These are phyloP conservation scores for Oidiodendron maius DNA, from an alignment of 495 filamentous ascomycete species.

Conservation along the genomic window DNA sequence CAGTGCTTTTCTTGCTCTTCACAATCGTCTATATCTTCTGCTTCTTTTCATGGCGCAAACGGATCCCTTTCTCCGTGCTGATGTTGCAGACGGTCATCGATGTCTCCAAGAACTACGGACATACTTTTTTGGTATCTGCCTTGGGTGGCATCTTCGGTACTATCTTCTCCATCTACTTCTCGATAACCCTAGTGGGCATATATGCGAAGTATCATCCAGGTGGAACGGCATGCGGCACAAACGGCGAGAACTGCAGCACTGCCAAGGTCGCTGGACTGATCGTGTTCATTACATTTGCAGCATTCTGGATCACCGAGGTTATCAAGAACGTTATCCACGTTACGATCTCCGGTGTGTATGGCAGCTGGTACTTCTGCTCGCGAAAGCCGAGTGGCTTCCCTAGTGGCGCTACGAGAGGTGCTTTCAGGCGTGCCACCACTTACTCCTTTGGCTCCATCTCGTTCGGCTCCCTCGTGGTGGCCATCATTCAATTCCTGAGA, in stretches of 20 bases:
- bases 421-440: conserved; percentile 69
- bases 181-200: conserved; percentile 54
- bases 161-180: conserved; percentile 63
- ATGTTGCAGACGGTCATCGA: conserved; percentile 89
- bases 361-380: conserved; percentile 83
- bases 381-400: conserved; percentile 59
- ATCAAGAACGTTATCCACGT: conserved; percentile 89
- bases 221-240: conserved; percentile 56
- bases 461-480: conserved; percentile 77
- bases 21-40: conserved; percentile 74
- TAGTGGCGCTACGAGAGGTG: conserved; percentile 67
- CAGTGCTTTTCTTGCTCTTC: conserved; percentile 80
- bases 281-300: conserved; percentile 82
- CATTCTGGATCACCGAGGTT: conserved; percentile 89
- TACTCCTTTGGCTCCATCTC: conserved; percentile 91
- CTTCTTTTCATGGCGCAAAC: conserved; percentile 75
- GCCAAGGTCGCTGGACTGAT: conserved; percentile 78
- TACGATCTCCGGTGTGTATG: conserved; percentile 82
- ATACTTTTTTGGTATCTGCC: conserved; percentile 80
- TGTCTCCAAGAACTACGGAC: conserved; percentile 72
- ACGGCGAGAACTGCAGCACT: conserved; percentile 61
- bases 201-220: conserved; percentile 76
- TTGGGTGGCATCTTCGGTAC: conserved; percentile 70
- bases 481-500: conserved; percentile 77
- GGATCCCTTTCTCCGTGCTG: conserved; percentile 83